Percentiles rank a stretch among this genome's conserved stretches.
phyloP scores from a whole-genome alignment of 2,329 filamentous ascomycete species.

The Tolypocladium capitatum region DNA sequence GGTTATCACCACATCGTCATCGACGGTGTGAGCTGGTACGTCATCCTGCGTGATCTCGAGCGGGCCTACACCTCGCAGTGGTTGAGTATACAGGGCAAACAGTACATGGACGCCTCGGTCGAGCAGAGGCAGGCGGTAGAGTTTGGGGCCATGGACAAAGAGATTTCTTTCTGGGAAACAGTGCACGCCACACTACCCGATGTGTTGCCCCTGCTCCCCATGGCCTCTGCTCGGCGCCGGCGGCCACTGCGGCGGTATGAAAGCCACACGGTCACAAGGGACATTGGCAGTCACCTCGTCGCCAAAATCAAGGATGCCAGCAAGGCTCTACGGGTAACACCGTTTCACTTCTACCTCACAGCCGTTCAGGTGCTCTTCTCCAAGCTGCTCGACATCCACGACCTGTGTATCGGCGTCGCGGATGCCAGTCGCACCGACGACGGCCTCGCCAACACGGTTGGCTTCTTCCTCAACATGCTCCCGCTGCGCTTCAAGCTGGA shows the following conservation, averaged over 20 bases:
- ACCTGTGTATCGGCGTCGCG: constrained; percentile 31
- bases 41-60: constrained; percentile 31
- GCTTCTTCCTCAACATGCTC: constrained; percentile 30
- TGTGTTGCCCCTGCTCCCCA: not conserved
- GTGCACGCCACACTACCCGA: not conserved
- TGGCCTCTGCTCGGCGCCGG: not conserved
- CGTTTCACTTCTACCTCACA: constrained; percentile 35
- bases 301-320: constrained; percentile 6
- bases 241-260: not conserved
- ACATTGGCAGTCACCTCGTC: not conserved
- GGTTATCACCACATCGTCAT: constrained; percentile 36
- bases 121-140: not conserved
- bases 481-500: constrained; percentile 22
- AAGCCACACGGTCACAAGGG: constrained; percentile 2
- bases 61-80: constrained; percentile 19
- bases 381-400: constrained; percentile 14
- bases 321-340: constrained; percentile 8
- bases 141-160: not conserved
- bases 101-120: not conserved
- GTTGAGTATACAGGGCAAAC: constrained; percentile 8
- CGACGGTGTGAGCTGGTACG: constrained; percentile 31
- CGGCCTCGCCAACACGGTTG: constrained; percentile 19
- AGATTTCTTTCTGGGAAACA: not conserved
- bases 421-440: constrained; percentile 17
- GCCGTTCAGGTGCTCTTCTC: constrained; percentile 20